Base-by-base conservation (phyloP, 1,284 basidiomycete genomes). In the Quambalaria eucalypti region DNA sequence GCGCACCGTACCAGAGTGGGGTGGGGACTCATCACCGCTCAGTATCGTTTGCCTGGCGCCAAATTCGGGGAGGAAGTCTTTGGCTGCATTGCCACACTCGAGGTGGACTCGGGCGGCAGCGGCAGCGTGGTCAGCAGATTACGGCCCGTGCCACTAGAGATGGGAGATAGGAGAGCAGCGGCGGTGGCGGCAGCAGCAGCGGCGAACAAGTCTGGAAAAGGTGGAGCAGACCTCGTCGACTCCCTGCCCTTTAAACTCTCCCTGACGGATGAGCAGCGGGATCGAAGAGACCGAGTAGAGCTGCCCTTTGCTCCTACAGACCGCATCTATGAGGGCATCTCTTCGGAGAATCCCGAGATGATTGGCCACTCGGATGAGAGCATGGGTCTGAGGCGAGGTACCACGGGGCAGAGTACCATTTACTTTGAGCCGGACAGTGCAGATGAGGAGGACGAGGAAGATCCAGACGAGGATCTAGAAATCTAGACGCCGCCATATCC, bases 341-440 rank as follows among this genome's bases (percentile, higher is more conserved):
- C 36, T 5, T 39, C 36, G 21, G 36, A 39, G 36, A 26, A 46
- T 23, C 21, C 16, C 12, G 25, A 26, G 55, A 42, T 1, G 54
- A 56, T n/a, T 57, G 57, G 44, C 48, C 56, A 49, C 58, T 59
- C 48, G 53, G 59, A 42, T 55, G 62, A 50, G 68, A 64, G 30
- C 61, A 61, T 52, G 66, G 68, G 68, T 58, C 63, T 23, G 66
- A 70, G 48, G 62, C 62, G 40, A 61, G 61, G 42, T 2, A 46
- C 42, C 16, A 46, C 42, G n/a, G 42, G 42, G 19, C 42, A 46
- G 42, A 46, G 42, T 23, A 46, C 42, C 42, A 46, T 46, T 21
- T 46, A 46, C 42, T 46, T 46, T 46, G 42, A 46, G n/a, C 42
- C 42, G 42, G 42, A 46, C 19, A 46, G 42, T 26, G 42, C 19